Conservation (phyloP, 1,284 basidiomycete genomes). For the Wolfiporia cocos region DNA sequence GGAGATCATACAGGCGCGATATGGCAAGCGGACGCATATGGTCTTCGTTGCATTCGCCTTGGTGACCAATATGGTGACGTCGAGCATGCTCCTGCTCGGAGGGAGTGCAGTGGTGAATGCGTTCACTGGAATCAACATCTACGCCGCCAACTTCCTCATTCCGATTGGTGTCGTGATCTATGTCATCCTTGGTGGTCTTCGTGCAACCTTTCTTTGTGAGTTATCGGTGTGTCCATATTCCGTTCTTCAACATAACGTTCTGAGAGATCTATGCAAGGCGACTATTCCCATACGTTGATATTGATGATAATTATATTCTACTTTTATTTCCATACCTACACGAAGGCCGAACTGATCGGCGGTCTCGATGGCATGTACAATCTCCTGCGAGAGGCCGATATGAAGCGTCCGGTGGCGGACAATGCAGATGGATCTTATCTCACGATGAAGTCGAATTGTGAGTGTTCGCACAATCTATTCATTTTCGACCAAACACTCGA, state of each 20-base stretch:
- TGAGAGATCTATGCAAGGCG: too few relatives aligned
- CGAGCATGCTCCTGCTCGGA: constrained; percentile 9
- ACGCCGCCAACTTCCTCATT: constrained; percentile 24
- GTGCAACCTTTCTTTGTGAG: constrained; percentile 7
- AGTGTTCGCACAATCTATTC: constrained; percentile 9
- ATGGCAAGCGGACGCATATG: constrained; percentile 2
- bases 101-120: constrained; percentile 36
- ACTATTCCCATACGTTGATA: constrained; percentile 29
- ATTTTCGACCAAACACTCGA: neutral
- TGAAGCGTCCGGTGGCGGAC: constrained; percentile 26
- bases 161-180: constrained; percentile 16
- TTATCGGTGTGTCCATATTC: too few relatives aligned
- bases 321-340: constrained; percentile 25
- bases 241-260: too few relatives aligned
- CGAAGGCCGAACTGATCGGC: constrained; percentile 24
- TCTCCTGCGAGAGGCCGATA: constrained; percentile 24
- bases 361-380: constrained; percentile 26
- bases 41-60: constrained; percentile 21
- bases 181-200: constrained; percentile 14
- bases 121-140: constrained; percentile 39
- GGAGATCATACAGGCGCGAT: constrained; percentile 13
- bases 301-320: constrained; percentile 26
- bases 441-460: constrained; percentile 27
- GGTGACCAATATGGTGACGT: constrained; percentile 14
- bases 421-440: constrained; percentile 36